Evolutionary conservation across 1,139 yeast genomes (phyloP), one percentile per base, ranked within the genome.

Genomic region (Saccharomyces hybrid): DNA sequence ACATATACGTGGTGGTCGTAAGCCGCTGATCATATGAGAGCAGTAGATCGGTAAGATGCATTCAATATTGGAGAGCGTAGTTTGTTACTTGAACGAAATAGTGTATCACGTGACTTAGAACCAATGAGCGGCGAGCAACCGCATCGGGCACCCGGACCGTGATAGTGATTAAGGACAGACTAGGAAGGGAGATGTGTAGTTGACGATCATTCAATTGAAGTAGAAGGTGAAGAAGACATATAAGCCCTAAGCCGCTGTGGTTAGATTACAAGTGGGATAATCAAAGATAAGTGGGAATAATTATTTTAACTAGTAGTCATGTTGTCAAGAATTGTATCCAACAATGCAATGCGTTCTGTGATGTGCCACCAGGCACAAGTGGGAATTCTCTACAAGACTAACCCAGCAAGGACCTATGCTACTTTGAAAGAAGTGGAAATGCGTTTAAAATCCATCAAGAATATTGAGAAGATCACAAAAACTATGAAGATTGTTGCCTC

Each of bases 401-500:
- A 38, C 13, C 44, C 44, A 9, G 44, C 19, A 4, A 88, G 97
- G 86, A 84, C 84, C 80, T 91, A 89, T 81, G 99, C 99, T 71
- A 93, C 99, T 68, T 83, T 93, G 74, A 91, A 98, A 80, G 99
- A 93, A 78, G 95, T 93, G 73, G 99, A 93, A 80, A 87, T 82
- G 76, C 95, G 99, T 81, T 85, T 93, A 74, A 93, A 93, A 81
- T 89, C 97, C 62, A 93, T 93, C 75, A 93, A 91, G 81, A 93
- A 93, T 82, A 93, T 93, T 75, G 98, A 93, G 78, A 93, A 93
- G 81, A 93, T 93, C 78, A 93, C 99, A 79, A 93, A 93, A 79
- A 93, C 99, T 75, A 93, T 93, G 99, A 93, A 91, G 81, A 86
- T 95, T 76, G 99, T 93, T 69, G 99, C 99, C 53, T 91, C 98